Conservation (phyloP, 2,329 filamentous ascomycete genomes). For the Talaromyces piceae region DNA sequence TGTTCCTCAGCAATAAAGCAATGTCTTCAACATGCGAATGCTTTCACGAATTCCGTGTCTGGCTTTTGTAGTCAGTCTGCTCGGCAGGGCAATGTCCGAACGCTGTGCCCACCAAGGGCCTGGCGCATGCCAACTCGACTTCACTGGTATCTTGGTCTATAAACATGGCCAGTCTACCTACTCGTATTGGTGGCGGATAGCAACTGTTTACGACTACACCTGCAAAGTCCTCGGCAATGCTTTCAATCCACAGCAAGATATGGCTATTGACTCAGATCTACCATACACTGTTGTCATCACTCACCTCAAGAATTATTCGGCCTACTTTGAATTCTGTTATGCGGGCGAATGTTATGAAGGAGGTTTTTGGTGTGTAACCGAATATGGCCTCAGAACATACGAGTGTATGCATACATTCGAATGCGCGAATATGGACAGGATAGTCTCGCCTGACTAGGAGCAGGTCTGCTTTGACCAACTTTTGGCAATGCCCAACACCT, state of each 20-base stretch:
- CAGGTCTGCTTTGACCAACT: neutral
- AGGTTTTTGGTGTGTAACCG: neutral
- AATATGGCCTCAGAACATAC: neutral
- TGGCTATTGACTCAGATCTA: conserved; percentile 4
- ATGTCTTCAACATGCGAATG: neutral
- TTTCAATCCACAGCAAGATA: neutral
- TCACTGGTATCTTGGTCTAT: neutral
- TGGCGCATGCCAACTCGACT: conserved; percentile 4
- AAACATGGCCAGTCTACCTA: neutral
- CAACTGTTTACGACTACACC: conserved; percentile 3
- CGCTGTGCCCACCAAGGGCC: conserved; percentile 1
- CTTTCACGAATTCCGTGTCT: neutral
- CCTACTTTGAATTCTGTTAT: conserved; percentile 6
- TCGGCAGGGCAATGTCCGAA: neutral
- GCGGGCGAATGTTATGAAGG: conserved; percentile 1
- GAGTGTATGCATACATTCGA: conserved; percentile 6
- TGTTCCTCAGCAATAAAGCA: neutral
- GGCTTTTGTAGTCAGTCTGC: neutral
- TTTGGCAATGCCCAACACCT: too few species aligned
- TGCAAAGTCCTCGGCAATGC: conserved; percentile 6
- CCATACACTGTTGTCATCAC: conserved; percentile 3
- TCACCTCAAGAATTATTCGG: neutral
- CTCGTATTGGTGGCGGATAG: neutral
- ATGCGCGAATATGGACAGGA: neutral
- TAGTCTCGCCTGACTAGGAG: neutral